Base-by-base conservation (phyloP, 2,329 filamentous ascomycete genomes). In the Colletotrichum falcatum region DNA sequence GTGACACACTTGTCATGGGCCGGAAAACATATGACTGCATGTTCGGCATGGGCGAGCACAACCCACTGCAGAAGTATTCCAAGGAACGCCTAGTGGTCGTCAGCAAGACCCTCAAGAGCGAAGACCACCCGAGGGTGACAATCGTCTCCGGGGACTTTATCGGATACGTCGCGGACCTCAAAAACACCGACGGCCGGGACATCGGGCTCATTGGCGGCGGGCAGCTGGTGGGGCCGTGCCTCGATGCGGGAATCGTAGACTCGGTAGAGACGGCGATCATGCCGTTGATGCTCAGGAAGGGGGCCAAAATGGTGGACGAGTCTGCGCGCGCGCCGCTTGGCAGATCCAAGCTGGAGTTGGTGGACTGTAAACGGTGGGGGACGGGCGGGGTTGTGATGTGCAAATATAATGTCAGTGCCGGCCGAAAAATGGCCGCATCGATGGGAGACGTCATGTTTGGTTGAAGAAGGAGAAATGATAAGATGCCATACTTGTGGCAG, bases 161-260 rank as follows among this genome's bases (percentile, higher is more conserved):
- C 14, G 72, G 73, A 1, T 53, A 67, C 6, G 66, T 81, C 8
- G 55, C 61, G 26, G 23, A 63, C 8, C 51, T 78, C 1, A 79
- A 78, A 49, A 58, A 33, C 0, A n/a, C 61, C 11, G 48, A 62
- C 0, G 76, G 74, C 0, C 76, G 74, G 56, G 75, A 80, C 44
- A 76, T 81, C 7, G 82, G 80, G 80, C 73, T 81, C 0, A 80
- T 81, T 77, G 80, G 80, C 8, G 80, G 80, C 0, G 77, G 76
- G 0, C 63, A 72, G 51, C 71, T 82, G 26, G 78, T 76, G 30
- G 65, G 74, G 12, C 61, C 72, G n/a, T 77, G 76, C 35, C 64
- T 81, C 7, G 72, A 74, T 12, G 76, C 75, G 7, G 74, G 75
- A 5, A 59, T 81, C 30, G 65, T 82, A 23, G 78, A 81, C 33